Evolutionary conservation across 2,329 filamentous ascomycete species (phyloP), one percentile per base, ranked within the genome.

Genomic region (Thielaviopsis musarum): DNA sequence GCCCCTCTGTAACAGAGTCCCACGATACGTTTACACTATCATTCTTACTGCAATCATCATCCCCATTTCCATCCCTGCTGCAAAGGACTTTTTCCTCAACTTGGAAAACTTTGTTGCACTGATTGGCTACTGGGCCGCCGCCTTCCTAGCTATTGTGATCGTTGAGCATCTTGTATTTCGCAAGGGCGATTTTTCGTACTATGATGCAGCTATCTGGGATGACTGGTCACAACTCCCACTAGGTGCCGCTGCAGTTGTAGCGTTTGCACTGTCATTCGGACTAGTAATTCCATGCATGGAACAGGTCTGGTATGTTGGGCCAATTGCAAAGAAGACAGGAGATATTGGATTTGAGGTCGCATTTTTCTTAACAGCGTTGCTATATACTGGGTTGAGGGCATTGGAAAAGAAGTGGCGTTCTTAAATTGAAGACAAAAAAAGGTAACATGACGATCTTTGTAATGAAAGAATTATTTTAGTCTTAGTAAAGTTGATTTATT

Each of bases 321-420:
- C 81, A 0, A 78, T 84, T 64, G 81, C 80, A 0, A 69, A 74
- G 67, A 75, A 65, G 41, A 82, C 81, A 12, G 82, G 82, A 0
- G 82, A 85, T 63, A 78, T 85, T 66, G 83, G 82, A 0, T 84
- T 85, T 60, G 82, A 85, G 70, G 69, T 82, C 67, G 81, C 81
- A 0, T 77, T 84, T 65, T 73, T 74, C 28, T 66, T 79, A 59
- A 77, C 75, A 13, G 73, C 68, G 1, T 12, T 79, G 34, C 67
- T 72, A 26, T 80, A 79, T 59, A 56, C 77, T 1, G 75, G 76
- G 2, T 66, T 80, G 13, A 69, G 77, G 6, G 73, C 69, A 65
- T 56, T 73, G 0, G 77, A 80, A 68, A 74, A 70, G 62, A 69
- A 68, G 54, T 52, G 67, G 28, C 65, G 26, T 28, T 4, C 4